phyloP scores from a whole-genome alignment of 805 yeast genomes.

The Candida xyloterini region DNA sequence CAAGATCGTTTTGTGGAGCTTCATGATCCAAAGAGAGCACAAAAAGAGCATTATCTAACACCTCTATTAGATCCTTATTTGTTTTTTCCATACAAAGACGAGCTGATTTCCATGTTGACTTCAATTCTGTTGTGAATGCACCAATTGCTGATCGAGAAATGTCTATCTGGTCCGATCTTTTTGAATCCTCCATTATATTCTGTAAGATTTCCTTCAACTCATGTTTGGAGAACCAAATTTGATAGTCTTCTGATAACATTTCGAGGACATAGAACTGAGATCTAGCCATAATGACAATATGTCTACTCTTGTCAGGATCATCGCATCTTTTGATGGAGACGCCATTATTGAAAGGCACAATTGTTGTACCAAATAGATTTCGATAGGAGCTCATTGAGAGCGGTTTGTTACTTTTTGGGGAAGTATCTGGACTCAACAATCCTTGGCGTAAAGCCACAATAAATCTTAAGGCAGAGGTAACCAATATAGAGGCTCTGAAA shows the following conservation, averaged over 20 bases:
- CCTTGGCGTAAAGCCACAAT: conserved; percentile 55
- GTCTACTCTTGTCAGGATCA: conserved; percentile 39
- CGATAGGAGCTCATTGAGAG: conserved; percentile 67
- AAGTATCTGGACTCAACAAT: conserved; percentile 53
- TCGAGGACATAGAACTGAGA: conserved; percentile 51
- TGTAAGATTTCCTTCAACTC: conserved; percentile 46
- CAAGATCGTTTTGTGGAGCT: conserved; percentile 44
- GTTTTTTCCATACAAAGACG: conserved; percentile 40
- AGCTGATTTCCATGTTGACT: conserved; percentile 46
- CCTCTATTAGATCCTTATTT: conserved; percentile 35
- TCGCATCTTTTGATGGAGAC: conserved; percentile 37
- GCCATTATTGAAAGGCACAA: conserved; percentile 45
- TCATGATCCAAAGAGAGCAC: conserved; percentile 50
- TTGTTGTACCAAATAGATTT: conserved; percentile 67
- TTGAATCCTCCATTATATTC: conserved; percentile 40
- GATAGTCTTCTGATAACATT: conserved; percentile 42
- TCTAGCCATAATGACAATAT: conserved; percentile 47
- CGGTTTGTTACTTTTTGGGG: conserved; percentile 48
- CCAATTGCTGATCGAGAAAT: conserved; percentile 48
- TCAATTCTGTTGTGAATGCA: conserved; percentile 52
- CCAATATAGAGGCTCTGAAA: conserved; percentile 63
- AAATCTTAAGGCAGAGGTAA: conserved; percentile 66
- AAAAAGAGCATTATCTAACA: conserved; percentile 50
- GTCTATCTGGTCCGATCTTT: conserved; percentile 35
- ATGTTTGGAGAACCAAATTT: conserved; percentile 52